Evolutionary conservation across 1,284 basidiomycete species (phyloP).

Genomic region (Sanghuangporus weigelae): DNA sequence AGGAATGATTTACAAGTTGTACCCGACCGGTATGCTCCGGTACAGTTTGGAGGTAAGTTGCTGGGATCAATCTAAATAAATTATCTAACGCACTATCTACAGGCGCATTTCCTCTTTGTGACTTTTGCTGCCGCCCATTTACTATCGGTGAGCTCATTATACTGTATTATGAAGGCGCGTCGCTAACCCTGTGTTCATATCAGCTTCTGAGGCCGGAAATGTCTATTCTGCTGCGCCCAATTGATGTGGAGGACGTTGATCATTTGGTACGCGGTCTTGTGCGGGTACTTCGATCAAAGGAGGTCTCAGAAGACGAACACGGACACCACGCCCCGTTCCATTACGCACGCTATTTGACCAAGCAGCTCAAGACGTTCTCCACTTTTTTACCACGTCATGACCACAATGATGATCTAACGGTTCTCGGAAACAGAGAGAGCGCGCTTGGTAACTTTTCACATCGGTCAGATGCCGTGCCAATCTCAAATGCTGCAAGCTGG

Average conservation of each 20-base stretch:
- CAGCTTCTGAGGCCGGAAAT: slow-evolving; percentile 16
- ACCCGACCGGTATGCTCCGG: slow-evolving; percentile 42
- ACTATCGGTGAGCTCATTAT: slow-evolving; percentile 4
- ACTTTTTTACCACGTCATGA: slow-evolving; percentile 6
- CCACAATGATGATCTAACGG: background rate
- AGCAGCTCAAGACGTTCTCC: slow-evolving; percentile 16
- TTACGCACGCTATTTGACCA: slow-evolving; percentile 16
- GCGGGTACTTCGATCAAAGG: slow-evolving; percentile 3
- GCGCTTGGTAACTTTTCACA: background rate
- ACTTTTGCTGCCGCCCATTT: slow-evolving; percentile 17
- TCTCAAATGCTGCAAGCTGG: background rate
- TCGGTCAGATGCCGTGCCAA: background rate
- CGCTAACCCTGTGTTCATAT: background rate
- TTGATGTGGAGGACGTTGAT: slow-evolving; percentile 8
- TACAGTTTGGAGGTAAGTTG: slow-evolving; percentile 45
- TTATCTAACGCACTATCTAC: background rate
- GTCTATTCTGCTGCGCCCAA: slow-evolving; percentile 6
- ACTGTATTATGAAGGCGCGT: background rate
- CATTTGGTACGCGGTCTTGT: slow-evolving; percentile 4
- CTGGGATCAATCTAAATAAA: background rate
- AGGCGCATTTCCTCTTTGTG: slow-evolving; percentile 17
- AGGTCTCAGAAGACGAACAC: slow-evolving; percentile 10
- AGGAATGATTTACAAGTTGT: slow-evolving; percentile 41
- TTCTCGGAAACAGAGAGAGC: background rate
- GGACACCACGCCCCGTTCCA: slow-evolving; percentile 13